Evolutionary conservation across 441 rosid species (phyloP).

Genomic region (Gossypium trilobum): DNA sequence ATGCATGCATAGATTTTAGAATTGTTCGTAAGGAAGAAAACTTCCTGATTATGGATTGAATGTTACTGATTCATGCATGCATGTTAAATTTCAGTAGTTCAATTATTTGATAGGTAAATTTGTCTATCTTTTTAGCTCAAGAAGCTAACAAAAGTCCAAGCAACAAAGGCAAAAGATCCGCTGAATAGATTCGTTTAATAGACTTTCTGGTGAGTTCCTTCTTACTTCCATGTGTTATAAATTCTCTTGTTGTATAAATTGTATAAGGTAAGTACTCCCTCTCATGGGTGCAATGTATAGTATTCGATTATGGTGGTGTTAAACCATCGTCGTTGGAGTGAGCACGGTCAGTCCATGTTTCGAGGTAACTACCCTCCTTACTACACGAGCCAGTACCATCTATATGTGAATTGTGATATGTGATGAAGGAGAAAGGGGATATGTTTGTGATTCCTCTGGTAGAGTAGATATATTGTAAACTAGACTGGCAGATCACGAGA

Average conservation of each 20-base stretch:
- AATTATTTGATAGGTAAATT: background rate
- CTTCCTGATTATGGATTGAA: background rate
- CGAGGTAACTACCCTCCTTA: too few relatives aligned
- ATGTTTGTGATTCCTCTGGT: background rate
- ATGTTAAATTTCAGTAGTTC: background rate
- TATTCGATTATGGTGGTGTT: too few relatives aligned
- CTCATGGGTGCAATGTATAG: background rate
- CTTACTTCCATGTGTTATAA: background rate
- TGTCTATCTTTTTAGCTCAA: background rate
- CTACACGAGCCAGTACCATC: too few relatives aligned
- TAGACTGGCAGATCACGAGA: background rate
- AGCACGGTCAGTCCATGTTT: too few relatives aligned
- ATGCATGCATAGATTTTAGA: background rate
- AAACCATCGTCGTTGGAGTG: too few relatives aligned
- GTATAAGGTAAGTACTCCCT: background rate
- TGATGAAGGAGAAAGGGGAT: background rate
- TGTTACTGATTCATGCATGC: background rate
- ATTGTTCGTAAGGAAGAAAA: background rate
- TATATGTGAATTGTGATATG: too few relatives aligned
- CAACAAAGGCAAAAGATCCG: background rate
- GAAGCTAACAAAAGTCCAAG: background rate
- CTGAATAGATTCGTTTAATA: background rate
- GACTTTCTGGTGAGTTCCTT: background rate
- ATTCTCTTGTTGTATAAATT: background rate
- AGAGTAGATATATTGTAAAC: background rate